Conservation (phyloP, 2,329 filamentous ascomycete species). For the Ceratocystis ficicola region DNA sequence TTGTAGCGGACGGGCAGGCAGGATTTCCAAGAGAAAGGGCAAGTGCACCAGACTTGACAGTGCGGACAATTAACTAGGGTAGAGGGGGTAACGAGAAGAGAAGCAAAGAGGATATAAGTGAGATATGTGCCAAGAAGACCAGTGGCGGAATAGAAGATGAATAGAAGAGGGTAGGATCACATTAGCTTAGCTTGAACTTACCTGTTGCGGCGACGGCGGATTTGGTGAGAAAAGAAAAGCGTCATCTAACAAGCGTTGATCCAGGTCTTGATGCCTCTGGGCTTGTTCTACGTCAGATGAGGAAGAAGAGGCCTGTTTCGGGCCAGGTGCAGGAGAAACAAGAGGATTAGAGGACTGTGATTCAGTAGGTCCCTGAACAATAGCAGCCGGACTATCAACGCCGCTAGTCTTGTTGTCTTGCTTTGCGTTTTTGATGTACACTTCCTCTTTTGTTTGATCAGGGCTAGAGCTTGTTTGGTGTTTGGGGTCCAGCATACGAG, state of each 20-base stretch:
- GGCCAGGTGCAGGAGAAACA: not conserved
- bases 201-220: conserved; percentile 3
- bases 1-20: not conserved
- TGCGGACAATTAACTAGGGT: not conserved
- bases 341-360: not conserved
- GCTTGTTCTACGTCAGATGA: not conserved
- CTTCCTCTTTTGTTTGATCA: not conserved
- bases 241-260: not conserved
- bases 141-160: not conserved
- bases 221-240: not conserved
- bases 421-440: not conserved
- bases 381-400: not conserved
- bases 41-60: not conserved
- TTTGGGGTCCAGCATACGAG: not conserved
- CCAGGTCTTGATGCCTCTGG: not conserved
- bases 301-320: not conserved
- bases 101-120: not conserved
- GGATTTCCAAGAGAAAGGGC: not conserved
- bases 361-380: not conserved
- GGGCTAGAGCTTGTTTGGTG: not conserved
- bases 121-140: not conserved
- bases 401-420: not conserved
- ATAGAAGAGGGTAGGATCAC: not conserved
- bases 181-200: not conserved
- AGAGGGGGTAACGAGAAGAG: not conserved